Evolutionary conservation across 2,329 filamentous ascomycete species (phyloP).

Genomic region (Blumeria graminis): DNA sequence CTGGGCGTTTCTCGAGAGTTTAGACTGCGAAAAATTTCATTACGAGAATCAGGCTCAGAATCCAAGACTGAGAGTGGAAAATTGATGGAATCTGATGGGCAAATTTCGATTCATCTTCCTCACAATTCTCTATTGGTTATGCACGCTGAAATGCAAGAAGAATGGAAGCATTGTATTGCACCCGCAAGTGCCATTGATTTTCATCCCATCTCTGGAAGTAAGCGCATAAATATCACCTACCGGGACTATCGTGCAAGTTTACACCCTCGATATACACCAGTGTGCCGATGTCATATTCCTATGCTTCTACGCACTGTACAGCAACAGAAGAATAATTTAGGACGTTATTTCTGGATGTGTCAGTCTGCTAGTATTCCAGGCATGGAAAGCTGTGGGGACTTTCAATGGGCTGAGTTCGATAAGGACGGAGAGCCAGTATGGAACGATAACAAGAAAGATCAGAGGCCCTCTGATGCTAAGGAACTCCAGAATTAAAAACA

Average conservation of each 20-base stretch:
- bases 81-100: constrained; percentile 42
- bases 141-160: constrained; percentile 95
- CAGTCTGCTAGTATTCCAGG: constrained; percentile 49
- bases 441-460: constrained; percentile 10
- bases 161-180: constrained; percentile 77
- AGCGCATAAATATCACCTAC: constrained; percentile 84
- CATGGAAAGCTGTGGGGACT: constrained; percentile 47
- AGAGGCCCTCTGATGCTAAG: no score
- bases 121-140: constrained; percentile 88
- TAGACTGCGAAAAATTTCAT: constrained; percentile 53
- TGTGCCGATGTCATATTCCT: constrained; percentile 50
- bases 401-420: constrained; percentile 70
- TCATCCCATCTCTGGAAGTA: constrained; percentile 58
- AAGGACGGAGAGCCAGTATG: constrained; percentile 63
- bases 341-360: constrained; percentile 88
- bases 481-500: no score
- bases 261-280: constrained; percentile 54
- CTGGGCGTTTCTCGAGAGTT: constrained; percentile 88
- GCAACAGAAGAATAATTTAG: constrained; percentile 49
- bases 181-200: constrained; percentile 56
- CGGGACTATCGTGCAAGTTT: constrained; percentile 58
- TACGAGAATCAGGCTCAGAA: constrained; percentile 22
- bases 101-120: constrained; percentile 79
- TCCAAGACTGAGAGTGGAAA: constrained; percentile 16
- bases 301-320: constrained; percentile 54